Conservation (phyloP, 2,329 filamentous ascomycete species). For the Calonectria henricotiae region DNA sequence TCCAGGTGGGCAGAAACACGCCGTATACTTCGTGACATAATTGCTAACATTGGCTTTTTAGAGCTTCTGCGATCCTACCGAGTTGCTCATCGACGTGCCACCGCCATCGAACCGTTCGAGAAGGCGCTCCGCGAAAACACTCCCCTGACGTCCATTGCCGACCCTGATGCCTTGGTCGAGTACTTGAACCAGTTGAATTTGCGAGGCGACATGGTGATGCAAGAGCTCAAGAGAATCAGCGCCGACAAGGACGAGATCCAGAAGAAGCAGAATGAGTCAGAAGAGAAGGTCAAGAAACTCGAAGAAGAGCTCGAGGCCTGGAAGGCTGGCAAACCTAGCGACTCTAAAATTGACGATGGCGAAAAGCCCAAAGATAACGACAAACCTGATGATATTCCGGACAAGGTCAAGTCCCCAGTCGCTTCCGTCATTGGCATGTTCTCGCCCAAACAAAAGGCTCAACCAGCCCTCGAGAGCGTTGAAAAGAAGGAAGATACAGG, state of each 20-base stretch:
- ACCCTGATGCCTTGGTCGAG: constrained; percentile 88
- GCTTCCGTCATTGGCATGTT: constrained; percentile 67
- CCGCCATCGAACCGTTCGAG: constrained; percentile 94
- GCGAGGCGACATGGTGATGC: constrained; percentile 93
- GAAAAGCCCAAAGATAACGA: constrained; percentile 52
- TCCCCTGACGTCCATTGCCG: constrained; percentile 88
- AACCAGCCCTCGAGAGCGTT: constrained; percentile 53
- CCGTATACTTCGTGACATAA: not conserved
- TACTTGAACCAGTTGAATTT: constrained; percentile 90
- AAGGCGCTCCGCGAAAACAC: constrained; percentile 92
- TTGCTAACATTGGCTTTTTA: constrained; percentile 27
- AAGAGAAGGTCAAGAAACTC: constrained; percentile 75
- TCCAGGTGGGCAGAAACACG: constrained; percentile 72
- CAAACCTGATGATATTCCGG: constrained; percentile 48
- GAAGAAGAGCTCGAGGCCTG: constrained; percentile 75
- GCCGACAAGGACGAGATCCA: constrained; percentile 86
- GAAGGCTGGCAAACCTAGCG: constrained; percentile 56
- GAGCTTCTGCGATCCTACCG: constrained; percentile 94
- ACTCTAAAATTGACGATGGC: constrained; percentile 53
- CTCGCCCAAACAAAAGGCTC: constrained; percentile 64
- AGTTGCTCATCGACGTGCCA: constrained; percentile 88
- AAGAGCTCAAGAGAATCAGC: constrained; percentile 91
- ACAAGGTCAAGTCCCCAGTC: constrained; percentile 64
- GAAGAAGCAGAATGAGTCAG: constrained; percentile 80
- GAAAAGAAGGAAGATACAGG: constrained; percentile 64